Evolutionary conservation across 108 stramenopile genomes (phyloP).

Genomic region (Thalassiosira profunda): DNA sequence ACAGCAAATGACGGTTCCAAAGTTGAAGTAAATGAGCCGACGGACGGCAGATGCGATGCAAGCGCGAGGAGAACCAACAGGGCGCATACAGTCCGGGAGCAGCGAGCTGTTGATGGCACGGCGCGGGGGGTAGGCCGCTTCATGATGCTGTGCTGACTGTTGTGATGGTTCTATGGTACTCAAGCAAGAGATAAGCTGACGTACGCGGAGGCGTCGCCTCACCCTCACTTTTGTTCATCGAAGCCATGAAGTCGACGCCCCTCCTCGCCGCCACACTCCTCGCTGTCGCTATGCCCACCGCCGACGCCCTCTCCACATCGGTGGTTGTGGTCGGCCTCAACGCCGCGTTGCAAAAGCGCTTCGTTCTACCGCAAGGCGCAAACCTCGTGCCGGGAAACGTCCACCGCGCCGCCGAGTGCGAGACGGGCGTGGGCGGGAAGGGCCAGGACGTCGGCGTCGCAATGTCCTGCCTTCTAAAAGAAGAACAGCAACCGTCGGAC

Average conservation of each 20-base stretch:
- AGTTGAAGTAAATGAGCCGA: not conserved
- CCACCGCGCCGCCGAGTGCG: constrained; percentile 60
- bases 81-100: not conserved
- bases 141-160: too few species aligned
- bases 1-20: too few species aligned
- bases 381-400: constrained; percentile 76
- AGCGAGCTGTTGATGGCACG: not conserved
- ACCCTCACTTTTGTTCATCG: too few species aligned
- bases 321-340: constrained; percentile 81
- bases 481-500: not conserved
- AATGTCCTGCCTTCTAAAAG: constrained; percentile 53
- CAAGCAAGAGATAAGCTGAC: too few species aligned
- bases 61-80: not conserved
- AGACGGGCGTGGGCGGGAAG: constrained; percentile 86
- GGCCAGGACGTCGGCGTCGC: constrained; percentile 90
- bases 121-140: too few species aligned
- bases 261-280: not conserved
- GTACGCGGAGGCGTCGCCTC: too few species aligned
- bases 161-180: too few species aligned
- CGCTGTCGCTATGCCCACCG: not conserved
- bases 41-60: not conserved
- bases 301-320: constrained; percentile 29
- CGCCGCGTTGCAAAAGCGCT: constrained; percentile 87
- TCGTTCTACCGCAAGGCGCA: constrained; percentile 55
- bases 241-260: too few species aligned